phyloP scores from a whole-genome alignment of 176 grass and related monocot genomes.

The Lolium multiflorum region DNA sequence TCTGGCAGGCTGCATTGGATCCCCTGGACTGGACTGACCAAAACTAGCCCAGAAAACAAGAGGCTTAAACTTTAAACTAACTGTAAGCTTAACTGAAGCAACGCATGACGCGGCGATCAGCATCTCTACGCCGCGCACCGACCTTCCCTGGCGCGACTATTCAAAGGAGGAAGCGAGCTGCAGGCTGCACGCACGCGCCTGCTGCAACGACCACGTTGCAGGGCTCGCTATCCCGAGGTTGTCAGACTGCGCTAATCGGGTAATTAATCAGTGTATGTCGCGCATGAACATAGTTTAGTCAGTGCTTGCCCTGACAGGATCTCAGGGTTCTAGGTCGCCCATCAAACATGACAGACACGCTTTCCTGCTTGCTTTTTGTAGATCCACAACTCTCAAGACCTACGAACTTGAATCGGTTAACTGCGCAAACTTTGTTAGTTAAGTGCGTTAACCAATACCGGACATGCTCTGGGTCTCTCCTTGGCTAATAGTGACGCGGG shows the following conservation, averaged over 20 bases:
- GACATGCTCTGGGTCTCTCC: too few relatives aligned
- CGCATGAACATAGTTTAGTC: slow-evolving; percentile 52
- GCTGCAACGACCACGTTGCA: slow-evolving; percentile 27
- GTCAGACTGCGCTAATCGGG: slow-evolving; percentile 36
- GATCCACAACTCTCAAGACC: too few relatives aligned
- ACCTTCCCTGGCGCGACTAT: background rate
- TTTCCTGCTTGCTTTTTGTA: background rate
- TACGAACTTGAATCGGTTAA: too few relatives aligned
- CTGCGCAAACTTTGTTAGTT: too few relatives aligned
- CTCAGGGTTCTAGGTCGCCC: slow-evolving; percentile 36
- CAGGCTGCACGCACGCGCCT: background rate
- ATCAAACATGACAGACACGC: slow-evolving; percentile 23
- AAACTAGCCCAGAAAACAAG: background rate
- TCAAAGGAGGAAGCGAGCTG: background rate
- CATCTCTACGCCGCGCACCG: background rate
- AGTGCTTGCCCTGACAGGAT: background rate
- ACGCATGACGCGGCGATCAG: background rate
- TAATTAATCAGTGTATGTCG: slow-evolving; percentile 41
- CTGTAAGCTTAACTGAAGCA: background rate
- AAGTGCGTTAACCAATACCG: too few relatives aligned
- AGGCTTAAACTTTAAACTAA: background rate
- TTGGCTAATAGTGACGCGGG: too few relatives aligned
- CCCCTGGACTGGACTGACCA: background rate
- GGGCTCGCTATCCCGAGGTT: slow-evolving; percentile 40
- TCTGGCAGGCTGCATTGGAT: slow-evolving; percentile 39